These are phyloP conservation scores for Hymenoscyphus albidus DNA, from an alignment of 2,329 filamentous ascomycete genomes.

Conservation along the genomic window DNA sequence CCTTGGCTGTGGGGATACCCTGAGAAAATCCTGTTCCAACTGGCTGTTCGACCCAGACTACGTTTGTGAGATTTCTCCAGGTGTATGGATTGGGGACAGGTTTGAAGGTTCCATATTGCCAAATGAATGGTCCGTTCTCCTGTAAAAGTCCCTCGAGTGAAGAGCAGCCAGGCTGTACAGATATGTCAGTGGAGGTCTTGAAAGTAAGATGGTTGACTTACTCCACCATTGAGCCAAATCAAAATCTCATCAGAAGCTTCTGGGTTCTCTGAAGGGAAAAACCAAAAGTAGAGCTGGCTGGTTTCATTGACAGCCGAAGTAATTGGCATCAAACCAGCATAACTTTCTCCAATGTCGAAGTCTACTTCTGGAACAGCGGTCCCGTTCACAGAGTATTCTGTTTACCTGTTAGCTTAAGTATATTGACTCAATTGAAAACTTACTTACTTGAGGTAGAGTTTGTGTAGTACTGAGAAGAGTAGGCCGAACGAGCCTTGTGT, in stretches of 20 bases:
- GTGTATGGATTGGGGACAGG: slow-evolving; percentile 31
- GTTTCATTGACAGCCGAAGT: slow-evolving; percentile 45
- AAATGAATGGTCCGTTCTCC: slow-evolving; percentile 72
- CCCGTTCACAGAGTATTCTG: slow-evolving; percentile 63
- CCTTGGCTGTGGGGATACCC: slow-evolving; percentile 54
- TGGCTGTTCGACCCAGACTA: slow-evolving; percentile 34
- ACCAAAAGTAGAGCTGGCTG: slow-evolving; percentile 61
- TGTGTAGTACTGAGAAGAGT: slow-evolving; percentile 25
- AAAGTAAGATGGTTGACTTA: slow-evolving; percentile 29
- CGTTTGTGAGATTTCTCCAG: slow-evolving; percentile 32
- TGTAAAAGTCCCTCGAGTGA: slow-evolving; percentile 68
- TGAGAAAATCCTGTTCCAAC: slow-evolving; percentile 32
- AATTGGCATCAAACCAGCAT: slow-evolving; percentile 60
- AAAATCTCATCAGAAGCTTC: slow-evolving; percentile 53
- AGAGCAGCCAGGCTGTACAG: slow-evolving; percentile 48
- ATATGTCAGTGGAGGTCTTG: slow-evolving; percentile 10
- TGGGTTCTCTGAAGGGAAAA: slow-evolving; percentile 55
- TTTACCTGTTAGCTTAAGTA: neutral
- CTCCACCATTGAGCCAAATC: slow-evolving; percentile 49
- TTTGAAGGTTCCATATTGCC: slow-evolving; percentile 65
- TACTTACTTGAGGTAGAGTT: slow-evolving; percentile 28
- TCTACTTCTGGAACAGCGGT: slow-evolving; percentile 61
- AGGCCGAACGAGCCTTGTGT: slow-evolving; percentile 11
- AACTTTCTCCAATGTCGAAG: slow-evolving; percentile 65
- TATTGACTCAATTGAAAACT: neutral